phyloP scores from a whole-genome alignment of 352 stramenopile species.

The Globisporangium acanthophoron region DNA sequence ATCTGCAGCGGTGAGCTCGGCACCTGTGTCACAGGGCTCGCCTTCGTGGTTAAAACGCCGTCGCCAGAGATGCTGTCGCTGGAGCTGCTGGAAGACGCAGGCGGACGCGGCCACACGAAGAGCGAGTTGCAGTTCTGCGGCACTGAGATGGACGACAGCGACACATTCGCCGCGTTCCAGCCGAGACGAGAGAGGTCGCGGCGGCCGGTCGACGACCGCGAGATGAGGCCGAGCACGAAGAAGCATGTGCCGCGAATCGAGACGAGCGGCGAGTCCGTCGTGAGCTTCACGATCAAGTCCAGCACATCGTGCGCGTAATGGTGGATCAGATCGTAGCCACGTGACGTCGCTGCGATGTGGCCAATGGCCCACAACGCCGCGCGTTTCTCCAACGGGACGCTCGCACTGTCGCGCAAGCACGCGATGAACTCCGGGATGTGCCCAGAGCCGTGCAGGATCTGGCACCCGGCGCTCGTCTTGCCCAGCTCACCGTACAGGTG shows the following conservation, averaged over 20 bases:
- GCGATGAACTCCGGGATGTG: constrained; percentile 83
- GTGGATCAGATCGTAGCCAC: constrained; percentile 76
- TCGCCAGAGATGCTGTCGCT: background rate
- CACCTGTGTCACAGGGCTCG: constrained; percentile 53
- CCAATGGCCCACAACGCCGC: constrained; percentile 82
- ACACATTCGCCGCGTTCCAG: constrained; percentile 71
- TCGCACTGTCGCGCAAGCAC: constrained; percentile 74
- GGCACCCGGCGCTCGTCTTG: constrained; percentile 77
- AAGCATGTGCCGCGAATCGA: constrained; percentile 85
- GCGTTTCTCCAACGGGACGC: constrained; percentile 78
- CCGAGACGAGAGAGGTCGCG: constrained; percentile 65
- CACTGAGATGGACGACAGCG: constrained; percentile 71
- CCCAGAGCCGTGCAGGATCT: constrained; percentile 72
- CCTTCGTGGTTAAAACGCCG: constrained; percentile 12
- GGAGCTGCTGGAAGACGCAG: background rate
- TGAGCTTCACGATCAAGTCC: constrained; percentile 84
- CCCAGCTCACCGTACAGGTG: constrained; percentile 84
- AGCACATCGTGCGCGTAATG: constrained; percentile 80
- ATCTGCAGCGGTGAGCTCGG: constrained; percentile 54
- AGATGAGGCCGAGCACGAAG: constrained; percentile 77
- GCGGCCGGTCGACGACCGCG: constrained; percentile 53
- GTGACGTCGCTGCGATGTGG: constrained; percentile 71
- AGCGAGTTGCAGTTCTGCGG: constrained; percentile 75
- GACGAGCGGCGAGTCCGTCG: constrained; percentile 73
- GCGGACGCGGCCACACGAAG: constrained; percentile 67